Conservation (phyloP, 805 yeast species). For the Candida ponderosae region DNA sequence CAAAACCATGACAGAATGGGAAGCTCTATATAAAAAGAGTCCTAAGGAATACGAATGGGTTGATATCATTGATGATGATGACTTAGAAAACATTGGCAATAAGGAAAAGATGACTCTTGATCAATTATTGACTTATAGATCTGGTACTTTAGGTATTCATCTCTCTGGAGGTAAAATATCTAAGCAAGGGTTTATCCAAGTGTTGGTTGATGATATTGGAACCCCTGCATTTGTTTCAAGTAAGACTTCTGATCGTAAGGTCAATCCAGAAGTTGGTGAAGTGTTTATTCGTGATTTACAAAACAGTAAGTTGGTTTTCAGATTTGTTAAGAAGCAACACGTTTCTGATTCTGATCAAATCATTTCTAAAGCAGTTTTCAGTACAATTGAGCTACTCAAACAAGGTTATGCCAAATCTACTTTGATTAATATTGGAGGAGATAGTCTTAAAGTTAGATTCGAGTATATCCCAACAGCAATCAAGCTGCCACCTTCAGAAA, state of each 20-base stretch:
- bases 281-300: constrained; percentile 66
- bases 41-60: constrained; percentile 66
- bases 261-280: constrained; percentile 44
- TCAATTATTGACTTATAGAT: constrained; percentile 44
- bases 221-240: constrained; percentile 51
- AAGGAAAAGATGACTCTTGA: constrained; percentile 44
- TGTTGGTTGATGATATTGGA: constrained; percentile 56
- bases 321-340: constrained; percentile 46
- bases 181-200: constrained; percentile 42
- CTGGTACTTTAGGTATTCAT: constrained; percentile 57
- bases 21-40: constrained; percentile 39
- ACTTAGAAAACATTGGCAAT: constrained; percentile 22
- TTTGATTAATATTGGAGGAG: constrained; percentile 34
- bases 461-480: constrained; percentile 55
- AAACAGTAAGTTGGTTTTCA: constrained; percentile 47
- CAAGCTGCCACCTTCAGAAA: constrained; percentile 48
- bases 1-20: constrained; percentile 36
- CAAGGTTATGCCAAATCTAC: constrained; percentile 39
- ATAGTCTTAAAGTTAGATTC: constrained; percentile 38
- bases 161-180: constrained; percentile 40
- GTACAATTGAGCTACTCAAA: constrained; percentile 47
- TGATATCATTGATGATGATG: constrained; percentile 34
- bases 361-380: constrained; percentile 38
- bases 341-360: constrained; percentile 42
- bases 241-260: constrained; percentile 35